Percentiles rank a stretch among this genome's conserved stretches.
phyloP scores from a whole-genome alignment of 225 moss, liverwort and hornwort genomes.

The Anthoceros angustus region DNA sequence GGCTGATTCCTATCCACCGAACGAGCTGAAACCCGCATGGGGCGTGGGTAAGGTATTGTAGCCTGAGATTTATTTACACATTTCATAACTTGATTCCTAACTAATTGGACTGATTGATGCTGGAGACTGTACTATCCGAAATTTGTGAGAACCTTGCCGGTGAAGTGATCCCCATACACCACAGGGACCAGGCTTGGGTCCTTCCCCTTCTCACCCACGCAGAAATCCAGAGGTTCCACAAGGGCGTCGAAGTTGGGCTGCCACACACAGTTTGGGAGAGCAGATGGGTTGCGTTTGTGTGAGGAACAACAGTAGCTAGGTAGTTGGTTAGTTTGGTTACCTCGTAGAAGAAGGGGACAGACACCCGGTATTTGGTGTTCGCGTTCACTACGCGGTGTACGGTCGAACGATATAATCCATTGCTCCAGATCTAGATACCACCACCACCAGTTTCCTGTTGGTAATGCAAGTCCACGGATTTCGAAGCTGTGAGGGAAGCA shows the following conservation, averaged over 20 bases:
- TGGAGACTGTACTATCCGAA: constrained; percentile 21
- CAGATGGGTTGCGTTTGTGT: not conserved
- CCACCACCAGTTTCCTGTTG: not conserved
- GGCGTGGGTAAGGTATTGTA: no score
- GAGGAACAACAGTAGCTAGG: not conserved
- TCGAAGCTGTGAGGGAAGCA: not conserved
- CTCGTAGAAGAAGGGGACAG: constrained; percentile 95
- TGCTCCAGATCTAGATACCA: constrained; percentile 64
- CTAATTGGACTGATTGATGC: not conserved
- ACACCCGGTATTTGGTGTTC: constrained; percentile 56
- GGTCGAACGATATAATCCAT: constrained; percentile 69
- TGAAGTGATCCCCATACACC: constrained; percentile 71
- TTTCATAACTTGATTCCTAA: not conserved
- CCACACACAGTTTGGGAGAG: not conserved
- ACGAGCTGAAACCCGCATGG: no score
- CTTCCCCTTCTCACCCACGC: constrained; percentile 18
- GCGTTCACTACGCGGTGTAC: constrained; percentile 74
- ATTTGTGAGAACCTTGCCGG: constrained; percentile 61
- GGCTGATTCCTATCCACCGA: no score
- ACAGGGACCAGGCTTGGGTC: constrained; percentile 31
- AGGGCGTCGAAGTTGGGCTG: constrained; percentile 87
- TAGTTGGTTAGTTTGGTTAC: constrained; percentile 16
- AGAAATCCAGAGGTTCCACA: constrained; percentile 59
- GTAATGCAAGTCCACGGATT: not conserved
- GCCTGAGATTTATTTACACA: no score